A percentile compares a stretch with the other conserved stretches of the same genome.
Conservation (phyloP, 257 asterid species). For the Perilla frutescens region DNA sequence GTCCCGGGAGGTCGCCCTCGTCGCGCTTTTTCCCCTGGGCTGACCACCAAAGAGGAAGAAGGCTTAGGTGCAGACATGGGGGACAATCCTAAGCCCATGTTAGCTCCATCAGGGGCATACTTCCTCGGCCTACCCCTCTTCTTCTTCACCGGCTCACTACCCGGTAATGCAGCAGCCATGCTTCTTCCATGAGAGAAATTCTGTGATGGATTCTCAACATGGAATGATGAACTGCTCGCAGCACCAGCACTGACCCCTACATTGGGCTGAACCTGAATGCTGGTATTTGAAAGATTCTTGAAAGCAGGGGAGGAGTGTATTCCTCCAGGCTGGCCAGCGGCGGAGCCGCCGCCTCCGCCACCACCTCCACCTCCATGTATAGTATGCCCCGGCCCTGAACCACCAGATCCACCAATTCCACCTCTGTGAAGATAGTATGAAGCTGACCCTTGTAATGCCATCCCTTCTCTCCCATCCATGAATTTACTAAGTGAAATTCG, state of each 20-base stretch:
- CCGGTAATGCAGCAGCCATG: constrained; percentile 43
- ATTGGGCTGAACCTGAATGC: constrained; percentile 57
- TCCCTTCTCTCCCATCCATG: constrained; percentile 80
- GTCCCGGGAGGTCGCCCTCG: constrained; percentile 93
- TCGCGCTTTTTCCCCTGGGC: constrained; percentile 57
- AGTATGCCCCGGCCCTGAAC: constrained; percentile 44
- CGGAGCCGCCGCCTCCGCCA: constrained; percentile 39
- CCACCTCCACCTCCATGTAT: constrained; percentile 35
- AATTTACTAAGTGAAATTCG: constrained; percentile 48
- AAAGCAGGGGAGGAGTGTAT: constrained; percentile 53
- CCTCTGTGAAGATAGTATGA: constrained; percentile 74
- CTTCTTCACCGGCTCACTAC: constrained; percentile 74
- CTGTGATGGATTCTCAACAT: constrained; percentile 64
- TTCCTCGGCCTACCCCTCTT: constrained; percentile 98
- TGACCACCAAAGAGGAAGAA: constrained; percentile 47
- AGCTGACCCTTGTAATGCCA: constrained; percentile 66
- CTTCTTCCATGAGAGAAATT: constrained; percentile 56
- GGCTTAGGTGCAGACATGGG: constrained; percentile 61
- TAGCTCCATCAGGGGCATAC: constrained; percentile 86
- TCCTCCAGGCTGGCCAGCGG: constrained; percentile 40
- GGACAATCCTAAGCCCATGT: constrained; percentile 69
- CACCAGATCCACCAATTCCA: constrained; percentile 51
- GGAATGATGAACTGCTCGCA: constrained; percentile 57
- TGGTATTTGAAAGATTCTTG: constrained; percentile 58
- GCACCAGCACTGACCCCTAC: constrained; percentile 49